Base-by-base conservation (phyloP, 257 asterid species). In the Petrea volubilis region DNA sequence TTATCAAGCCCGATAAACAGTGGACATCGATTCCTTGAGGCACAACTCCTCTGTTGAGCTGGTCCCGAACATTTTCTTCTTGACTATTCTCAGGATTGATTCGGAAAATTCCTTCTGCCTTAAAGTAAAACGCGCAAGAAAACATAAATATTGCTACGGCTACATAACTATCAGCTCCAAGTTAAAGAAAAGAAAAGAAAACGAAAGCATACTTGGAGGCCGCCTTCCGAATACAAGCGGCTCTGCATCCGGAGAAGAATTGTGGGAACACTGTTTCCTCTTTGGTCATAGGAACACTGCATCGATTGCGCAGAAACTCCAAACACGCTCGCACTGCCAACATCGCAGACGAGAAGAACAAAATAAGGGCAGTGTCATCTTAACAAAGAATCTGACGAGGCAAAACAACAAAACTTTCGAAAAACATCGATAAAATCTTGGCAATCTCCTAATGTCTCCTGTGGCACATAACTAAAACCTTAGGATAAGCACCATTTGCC, bases 91-190 rank as follows among this genome's bases (percentile, higher is more conserved):
- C 98, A 1, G 89, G 87, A 81, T 85, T 92, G 57, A 92, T 89
- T 65, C 96, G 82, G 76, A 92, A 92, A 64, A 92, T 92, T 62
- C 98, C 98, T 81, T 92, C 98, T 60, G 89, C 96, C 96, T 92
- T 79, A 18, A 72, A 59, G 15, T 36, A 72, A 60, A 70, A 29
- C 59, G 75, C 41, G 21, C 0, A 28, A 4, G n/a, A n/a, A n/a
- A n/a, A n/a, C n/a, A n/a, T n/a, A n/a, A n/a, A n/a, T n/a, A n/a
- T n/a, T n/a, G n/a, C n/a, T n/a, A n/a, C n/a, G n/a, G n/a, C n/a
- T n/a, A 31, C 38, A 52, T 47, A 24, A 21, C 64, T 67, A 51
- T 59, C 70, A 14, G 25, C 13, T 11, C 29, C 41, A 46, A 3
- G 18, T 11, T 43, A 21, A 49, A 9, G n/a, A 55, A 7, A 28